Conservation (phyloP, 768 basidiomycete genomes). For the Psilocybe cubensis region DNA sequence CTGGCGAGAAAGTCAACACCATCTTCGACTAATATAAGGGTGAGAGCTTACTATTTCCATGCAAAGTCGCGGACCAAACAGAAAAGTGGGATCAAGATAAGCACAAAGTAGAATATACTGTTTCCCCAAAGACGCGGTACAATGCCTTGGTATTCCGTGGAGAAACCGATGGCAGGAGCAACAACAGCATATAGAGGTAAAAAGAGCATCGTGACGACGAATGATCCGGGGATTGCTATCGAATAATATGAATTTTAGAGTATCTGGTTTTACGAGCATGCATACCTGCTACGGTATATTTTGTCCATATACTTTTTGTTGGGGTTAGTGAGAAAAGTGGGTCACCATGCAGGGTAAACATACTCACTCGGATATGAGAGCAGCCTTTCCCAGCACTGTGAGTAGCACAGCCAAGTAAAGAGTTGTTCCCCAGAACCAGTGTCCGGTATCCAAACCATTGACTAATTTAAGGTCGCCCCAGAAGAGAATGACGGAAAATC, state of each 20-base stretch:
- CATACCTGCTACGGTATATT: slow-evolving; percentile 92
- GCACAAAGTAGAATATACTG: slow-evolving; percentile 86
- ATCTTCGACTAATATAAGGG: slow-evolving; percentile 6
- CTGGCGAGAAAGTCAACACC: slow-evolving; percentile 40
- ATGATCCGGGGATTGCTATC: slow-evolving; percentile 94
- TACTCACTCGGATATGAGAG: slow-evolving; percentile 93
- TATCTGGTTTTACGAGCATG: background rate
- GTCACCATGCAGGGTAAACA: background rate
- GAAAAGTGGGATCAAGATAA: slow-evolving; percentile 82
- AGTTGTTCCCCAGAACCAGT: slow-evolving; percentile 99
- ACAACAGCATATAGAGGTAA: slow-evolving; percentile 89
- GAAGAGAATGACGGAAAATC: slow-evolving; percentile 88
- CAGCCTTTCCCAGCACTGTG: slow-evolving; percentile 97
- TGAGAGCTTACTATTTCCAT: slow-evolving; percentile 92
- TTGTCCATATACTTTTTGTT: slow-evolving; percentile 89
- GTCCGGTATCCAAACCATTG: slow-evolving; percentile 83
- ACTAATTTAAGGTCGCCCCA: slow-evolving; percentile 89
- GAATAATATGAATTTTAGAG: slow-evolving; percentile 14
- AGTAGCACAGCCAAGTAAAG: slow-evolving; percentile 93
- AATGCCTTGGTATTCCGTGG: slow-evolving; percentile 87
- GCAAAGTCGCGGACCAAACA: slow-evolving; percentile 88
- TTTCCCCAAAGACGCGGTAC: slow-evolving; percentile 91
- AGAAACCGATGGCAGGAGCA: slow-evolving; percentile 87
- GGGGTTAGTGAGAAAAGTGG: background rate
- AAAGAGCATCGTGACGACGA: slow-evolving; percentile 95